Conservation (phyloP, 805 yeast genomes). For the Hanseniaspora vineae region DNA sequence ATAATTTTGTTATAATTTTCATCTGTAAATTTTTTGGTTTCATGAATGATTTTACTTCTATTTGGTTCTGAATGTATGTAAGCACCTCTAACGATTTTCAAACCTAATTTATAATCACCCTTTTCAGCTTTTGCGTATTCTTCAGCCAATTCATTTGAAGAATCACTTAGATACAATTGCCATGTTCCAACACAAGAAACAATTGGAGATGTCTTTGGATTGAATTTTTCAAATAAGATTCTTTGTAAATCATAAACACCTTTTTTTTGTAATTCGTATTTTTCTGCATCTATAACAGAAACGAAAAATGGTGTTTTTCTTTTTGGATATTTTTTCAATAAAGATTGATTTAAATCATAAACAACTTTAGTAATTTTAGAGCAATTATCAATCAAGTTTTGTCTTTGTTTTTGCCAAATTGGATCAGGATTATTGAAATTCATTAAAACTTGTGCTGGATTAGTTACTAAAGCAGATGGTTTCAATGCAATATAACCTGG, state of each 20-base stretch:
- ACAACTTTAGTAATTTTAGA: conserved; percentile 45
- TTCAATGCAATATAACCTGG: conserved; percentile 89
- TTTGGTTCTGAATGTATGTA: conserved; percentile 81
- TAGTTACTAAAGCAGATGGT: conserved; percentile 76
- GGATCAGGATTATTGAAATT: conserved; percentile 31
- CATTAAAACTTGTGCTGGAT: conserved; percentile 62
- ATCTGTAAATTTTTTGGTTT: conserved; percentile 73
- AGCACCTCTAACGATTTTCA: conserved; percentile 92
- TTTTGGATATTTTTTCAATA: conserved; percentile 41
- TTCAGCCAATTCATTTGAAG: conserved; percentile 42
- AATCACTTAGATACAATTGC: conserved; percentile 78
- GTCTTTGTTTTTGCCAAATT: conserved; percentile 28
- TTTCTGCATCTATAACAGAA: conserved; percentile 84
- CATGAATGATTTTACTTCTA: conserved; percentile 54
- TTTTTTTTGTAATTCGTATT: conserved; percentile 61
- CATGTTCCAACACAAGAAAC: conserved; percentile 78
- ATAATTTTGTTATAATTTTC: conserved; percentile 60
- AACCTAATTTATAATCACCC: conserved; percentile 56
- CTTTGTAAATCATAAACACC: conserved; percentile 90
- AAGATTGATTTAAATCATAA: conserved; percentile 35
- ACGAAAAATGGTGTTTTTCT: conserved; percentile 63
- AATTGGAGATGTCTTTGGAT: conserved; percentile 39
- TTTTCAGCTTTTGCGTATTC: conserved; percentile 56
- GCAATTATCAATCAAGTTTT: conserved; percentile 53
- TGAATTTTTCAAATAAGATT: conserved; percentile 59